Base-by-base conservation (phyloP, 495 filamentous ascomycete genomes). In the Aspergillus affinis region DNA sequence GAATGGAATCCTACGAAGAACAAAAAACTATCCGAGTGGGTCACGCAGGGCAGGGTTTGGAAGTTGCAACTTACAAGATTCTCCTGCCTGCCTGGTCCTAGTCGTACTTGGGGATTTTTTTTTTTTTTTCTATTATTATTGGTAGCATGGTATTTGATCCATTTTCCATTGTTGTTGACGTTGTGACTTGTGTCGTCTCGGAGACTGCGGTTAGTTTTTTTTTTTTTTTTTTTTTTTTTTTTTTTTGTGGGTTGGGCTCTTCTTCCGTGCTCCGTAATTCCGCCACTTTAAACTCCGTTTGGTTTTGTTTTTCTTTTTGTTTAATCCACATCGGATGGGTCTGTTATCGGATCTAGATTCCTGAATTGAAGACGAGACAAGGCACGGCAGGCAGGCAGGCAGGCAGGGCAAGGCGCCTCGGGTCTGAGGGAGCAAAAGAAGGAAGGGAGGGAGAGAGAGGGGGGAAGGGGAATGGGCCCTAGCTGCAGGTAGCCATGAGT, bases 401-500 rank as follows among this genome's bases (percentile, higher is more conserved):
- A 32, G 29, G 29, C 29, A 32, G 29, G 29, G 29, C 12, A 41
- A 15, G 36, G 36, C 36, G 36, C 36, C 13, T 15, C 13, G 0
- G 36, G 36, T 10, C 36, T 41, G 13, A 54, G 23, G 30, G 51
- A 54, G 26, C 10, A 54, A 30, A 13, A 29, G 51, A 54, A n/a
- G n/a, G 27, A 2, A 29, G 21, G 27, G 21, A 53, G 17, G 15
- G 36, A 17, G 13, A 41, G 36, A 10, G 21, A 9, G 32, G 13
- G 21, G 50, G 21, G 17, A 32, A 32, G 2, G 30, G 30, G 30
- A 12, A 32, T 32, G 30, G 30, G 30, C 10, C 41, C n/a, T 44
- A 51, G 59, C 62, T 61, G 58, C 62, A 65, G 58, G 58, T 56
- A 47, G 55, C 62, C 62, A 65, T 65, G 62, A 65, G 62, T 61